A percentile compares a stretch with the other conserved stretches of the same genome.
These are phyloP conservation scores for Macadamia tetraphylla DNA, from an alignment of 164 flowering plant genomes.

Conservation along the genomic window DNA sequence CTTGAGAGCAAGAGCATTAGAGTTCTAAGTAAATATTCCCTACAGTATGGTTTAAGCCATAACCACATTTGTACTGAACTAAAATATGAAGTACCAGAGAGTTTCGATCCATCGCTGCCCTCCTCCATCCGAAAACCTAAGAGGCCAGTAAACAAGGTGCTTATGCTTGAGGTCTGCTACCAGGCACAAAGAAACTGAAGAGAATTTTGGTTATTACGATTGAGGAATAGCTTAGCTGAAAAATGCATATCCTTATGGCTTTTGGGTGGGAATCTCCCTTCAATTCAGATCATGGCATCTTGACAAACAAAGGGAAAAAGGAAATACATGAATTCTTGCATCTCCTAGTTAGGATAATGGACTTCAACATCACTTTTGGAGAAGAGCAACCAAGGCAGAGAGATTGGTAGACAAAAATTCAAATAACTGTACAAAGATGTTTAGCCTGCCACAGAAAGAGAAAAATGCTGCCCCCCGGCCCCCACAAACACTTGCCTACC, in stretches of 20 bases:
- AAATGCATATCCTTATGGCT: conserved; percentile 1
- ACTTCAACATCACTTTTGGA: not conserved
- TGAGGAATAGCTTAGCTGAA: not conserved
- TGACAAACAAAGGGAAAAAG: conserved; percentile 1
- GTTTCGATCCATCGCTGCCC: too few species aligned
- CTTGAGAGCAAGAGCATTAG: too few species aligned
- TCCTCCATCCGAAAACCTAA: too few species aligned
- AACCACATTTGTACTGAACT: too few species aligned
- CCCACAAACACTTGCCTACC: conserved; percentile 2
- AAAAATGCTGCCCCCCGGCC: not conserved
- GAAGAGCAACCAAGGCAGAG: conserved; percentile 3
- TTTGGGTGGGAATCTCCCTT: not conserved
- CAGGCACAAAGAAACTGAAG: not conserved
- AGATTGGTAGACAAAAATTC: not conserved
- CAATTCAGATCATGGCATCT: conserved; percentile 4
- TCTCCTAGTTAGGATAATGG: conserved; percentile 1
- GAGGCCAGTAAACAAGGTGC: not conserved
- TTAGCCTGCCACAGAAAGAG: conserved; percentile 5
- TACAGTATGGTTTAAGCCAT: too few species aligned
- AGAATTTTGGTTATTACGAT: not conserved
- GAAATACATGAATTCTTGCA: not conserved
- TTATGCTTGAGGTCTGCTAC: not conserved
- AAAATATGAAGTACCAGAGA: too few species aligned
- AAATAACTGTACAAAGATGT: conserved; percentile 15
- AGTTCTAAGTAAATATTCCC: too few species aligned